Evolutionary conservation across 768 basidiomycete genomes (phyloP), one percentile per base, ranked within the genome.

Genomic region (Nidularia sp.): DNA sequence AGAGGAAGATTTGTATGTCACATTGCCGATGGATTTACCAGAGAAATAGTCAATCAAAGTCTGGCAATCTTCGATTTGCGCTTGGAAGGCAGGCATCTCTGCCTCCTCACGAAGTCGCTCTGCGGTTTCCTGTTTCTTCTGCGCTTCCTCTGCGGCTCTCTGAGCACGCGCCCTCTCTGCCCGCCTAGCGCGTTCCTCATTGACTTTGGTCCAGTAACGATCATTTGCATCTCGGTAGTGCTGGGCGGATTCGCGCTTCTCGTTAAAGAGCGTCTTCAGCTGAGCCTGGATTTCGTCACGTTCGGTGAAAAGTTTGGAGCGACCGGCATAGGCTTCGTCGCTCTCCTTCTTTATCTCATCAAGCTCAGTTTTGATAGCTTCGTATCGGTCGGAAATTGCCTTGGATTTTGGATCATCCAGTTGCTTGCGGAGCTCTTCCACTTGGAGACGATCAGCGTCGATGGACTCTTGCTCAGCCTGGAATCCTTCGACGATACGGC

Each of bases 41-140:
- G 80, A 84, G 70, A 97, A 84, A 63, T 77, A 84, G 67, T 93
- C 88, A 64, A 96, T 86, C 57, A 97, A 83, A 3, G 89, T 96
- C 63, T 91, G 88, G 72, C 94, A 98, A 66, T 98, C 97, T 73
- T 98, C 93, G 61, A 99, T 93, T 66, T 98, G 84, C 49, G 84
- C 78, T 62, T 92, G 90, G 78, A 82, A 98, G 0, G 97, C 97
- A 29, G 97, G 95, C 22, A 78, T 63, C 53, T 85, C 83, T 22
- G 97, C 97, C 65, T 98, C 94, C 54, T 99, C 97, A 48, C 89
- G 84, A 45, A 98, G 67, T 36, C 84, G 86, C 58, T 88, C 81
- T 7, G 83, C 86, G 53, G 86, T 76, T 64, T 93, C 93, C 68
- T 85, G 73, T 66, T 83, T 88, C 75, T 89, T 93, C 62, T 82